Evolutionary conservation across 768 basidiomycete species (phyloP), one percentile per base, ranked within the genome.

Genomic region (Pleurotus platypus): DNA sequence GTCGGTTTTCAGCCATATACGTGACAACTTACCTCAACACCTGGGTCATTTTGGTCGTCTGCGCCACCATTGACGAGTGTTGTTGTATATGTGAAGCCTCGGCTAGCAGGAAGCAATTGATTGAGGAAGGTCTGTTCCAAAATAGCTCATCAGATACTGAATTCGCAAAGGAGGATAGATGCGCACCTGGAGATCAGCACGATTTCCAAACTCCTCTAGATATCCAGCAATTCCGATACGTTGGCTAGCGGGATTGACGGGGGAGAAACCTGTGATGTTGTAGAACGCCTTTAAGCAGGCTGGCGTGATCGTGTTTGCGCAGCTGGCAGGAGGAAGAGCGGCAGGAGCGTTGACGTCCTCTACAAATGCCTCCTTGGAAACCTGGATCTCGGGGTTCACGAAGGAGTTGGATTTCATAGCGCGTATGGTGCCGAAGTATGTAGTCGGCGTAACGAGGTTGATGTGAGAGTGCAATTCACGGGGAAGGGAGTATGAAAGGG

Each of bases 361-460:
- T 11, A 47, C 49, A 11, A 24, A 26, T 46, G 26, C 16, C 18
- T 46, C 43, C 6, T 38, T 57, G 9, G 20, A 13, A 3, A 49
- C n/a, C 46, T 70, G 63, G 60, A 70, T 70, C 55, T 73, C 65
- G 40, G 74, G 72, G 61, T 76, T 71, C n/a, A 70, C 27, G 58
- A 67, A 70, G 57, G 68, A 69, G 9, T 74, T 74, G 16, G 66
- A 64, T 57, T 65, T 67, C 68, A 76, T 70, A 35, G 61, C 62
- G 16, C 61, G 65, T 47, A 72, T 63, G 13, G 71, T 67, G 12
- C 78, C 75, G 60, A 89, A 90, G 67, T 81, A 77, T 1, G 86
- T 89, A 0, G 89, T 89, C 0, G 88, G 88, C 57, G 87, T 84
- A 30, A 90, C 71, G 30, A 89, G 69, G 48, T 88, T 85, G 51